phyloP scores from a whole-genome alignment of 108 stramenopile genomes.

The Seminavis robusta region DNA sequence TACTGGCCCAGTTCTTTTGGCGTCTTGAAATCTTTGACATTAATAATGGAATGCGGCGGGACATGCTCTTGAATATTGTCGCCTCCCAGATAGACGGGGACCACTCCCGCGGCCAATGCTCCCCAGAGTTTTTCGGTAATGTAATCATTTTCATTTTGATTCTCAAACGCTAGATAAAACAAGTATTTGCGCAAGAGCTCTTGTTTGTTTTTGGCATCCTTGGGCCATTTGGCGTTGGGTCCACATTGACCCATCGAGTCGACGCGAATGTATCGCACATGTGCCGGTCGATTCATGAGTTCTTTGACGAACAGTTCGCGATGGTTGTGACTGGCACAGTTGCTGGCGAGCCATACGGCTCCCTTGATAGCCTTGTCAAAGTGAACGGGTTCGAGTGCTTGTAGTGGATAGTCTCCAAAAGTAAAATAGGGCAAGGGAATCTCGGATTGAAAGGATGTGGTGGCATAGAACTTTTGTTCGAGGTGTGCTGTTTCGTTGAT shows the following conservation, averaged over 20 bases:
- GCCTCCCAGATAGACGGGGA: conserved; percentile 72
- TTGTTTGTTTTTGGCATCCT: conserved; percentile 38
- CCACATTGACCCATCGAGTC: conserved; percentile 55
- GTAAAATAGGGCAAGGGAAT: conserved; percentile 67
- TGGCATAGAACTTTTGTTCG: conserved; percentile 46
- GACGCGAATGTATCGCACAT: conserved; percentile 34
- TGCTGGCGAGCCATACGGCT: conserved; percentile 61
- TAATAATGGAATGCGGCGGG: conserved; percentile 52
- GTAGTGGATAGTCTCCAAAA: conserved; percentile 40
- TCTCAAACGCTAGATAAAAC: conserved; percentile 66
- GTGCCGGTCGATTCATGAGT: conserved; percentile 9
- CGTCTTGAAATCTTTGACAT: conserved; percentile 46
- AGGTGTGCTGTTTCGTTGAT: conserved; percentile 13
- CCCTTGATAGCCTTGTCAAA: conserved; percentile 52
- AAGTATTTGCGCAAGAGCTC: conserved; percentile 39
- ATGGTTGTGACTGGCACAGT: conserved; percentile 49
- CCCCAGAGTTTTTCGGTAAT: conserved; percentile 80
- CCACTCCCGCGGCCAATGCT: conserved; percentile 43
- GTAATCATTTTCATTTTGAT: conserved; percentile 39
- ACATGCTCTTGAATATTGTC: conserved; percentile 62
- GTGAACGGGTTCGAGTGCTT: conserved; percentile 24
- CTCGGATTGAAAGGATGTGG: conserved; percentile 68
- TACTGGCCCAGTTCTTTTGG: conserved; percentile 40
- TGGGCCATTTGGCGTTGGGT: conserved; percentile 54
- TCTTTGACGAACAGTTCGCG: conserved; percentile 51